phyloP scores from a whole-genome alignment of 1,284 basidiomycete genomes.

The Papiliotrema flavescens region DNA sequence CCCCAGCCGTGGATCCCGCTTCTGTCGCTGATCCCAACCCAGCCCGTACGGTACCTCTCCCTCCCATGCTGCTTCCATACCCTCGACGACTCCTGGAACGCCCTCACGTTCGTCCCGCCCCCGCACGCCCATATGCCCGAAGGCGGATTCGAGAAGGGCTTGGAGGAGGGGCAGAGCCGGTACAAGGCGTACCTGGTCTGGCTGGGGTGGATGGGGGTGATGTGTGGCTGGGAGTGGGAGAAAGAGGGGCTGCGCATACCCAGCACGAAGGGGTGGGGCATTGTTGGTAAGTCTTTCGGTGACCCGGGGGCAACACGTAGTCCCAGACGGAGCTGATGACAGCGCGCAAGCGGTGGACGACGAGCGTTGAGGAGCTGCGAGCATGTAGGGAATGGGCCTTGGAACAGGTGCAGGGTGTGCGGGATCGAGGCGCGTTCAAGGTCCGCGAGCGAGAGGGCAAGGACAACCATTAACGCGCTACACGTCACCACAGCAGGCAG shows the following conservation, averaged over 20 bases:
- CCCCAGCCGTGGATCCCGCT: constrained; percentile 71
- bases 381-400: constrained; percentile 41
- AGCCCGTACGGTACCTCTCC: constrained; percentile 71
- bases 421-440: constrained; percentile 36
- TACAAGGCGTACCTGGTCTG: constrained; percentile 79
- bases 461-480: constrained; percentile 11
- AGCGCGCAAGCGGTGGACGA: constrained; percentile 39
- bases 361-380: constrained; percentile 18
- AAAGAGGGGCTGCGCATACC: constrained; percentile 84
- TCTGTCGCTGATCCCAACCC: constrained; percentile 57
- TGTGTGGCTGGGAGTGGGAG: constrained; percentile 82
- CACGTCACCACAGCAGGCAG: too few relatives aligned
- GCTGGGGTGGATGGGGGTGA: constrained; percentile 64
- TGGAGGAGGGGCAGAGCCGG: constrained; percentile 59
- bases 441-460: constrained; percentile 46
- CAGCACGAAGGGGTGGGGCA: constrained; percentile 86
- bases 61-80: constrained; percentile 78
- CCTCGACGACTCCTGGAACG: constrained; percentile 43
- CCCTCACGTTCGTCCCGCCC: constrained; percentile 48
- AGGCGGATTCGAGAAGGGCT: constrained; percentile 42
- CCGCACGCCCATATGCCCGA: constrained; percentile 30
- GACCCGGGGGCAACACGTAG: background rate
- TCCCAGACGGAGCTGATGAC: background rate
- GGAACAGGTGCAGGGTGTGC: constrained; percentile 36
- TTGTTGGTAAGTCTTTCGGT: constrained; percentile 62